Evolutionary conservation across 768 basidiomycete genomes (phyloP), one percentile per base, ranked within the genome.

Genomic region (Mycena leptocephala): DNA sequence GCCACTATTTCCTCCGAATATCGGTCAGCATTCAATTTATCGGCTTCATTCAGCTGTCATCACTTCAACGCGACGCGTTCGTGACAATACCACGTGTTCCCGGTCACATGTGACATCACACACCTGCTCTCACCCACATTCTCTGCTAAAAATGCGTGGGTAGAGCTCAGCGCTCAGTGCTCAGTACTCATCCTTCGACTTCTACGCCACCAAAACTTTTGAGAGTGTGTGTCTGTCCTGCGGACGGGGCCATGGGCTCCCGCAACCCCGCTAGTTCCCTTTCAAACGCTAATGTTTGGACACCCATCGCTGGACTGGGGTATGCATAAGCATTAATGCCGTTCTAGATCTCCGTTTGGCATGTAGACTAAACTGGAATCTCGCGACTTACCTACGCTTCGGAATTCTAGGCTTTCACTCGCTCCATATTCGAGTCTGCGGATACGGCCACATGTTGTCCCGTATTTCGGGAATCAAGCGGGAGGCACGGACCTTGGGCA

Each of bases 391-490:
- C 48, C 55, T 30, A 58, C 32, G 32, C 30, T 18, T 35, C 35
- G 56, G 18, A 16, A 59, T 30, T 55, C 33, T 59, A 22, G 20
- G 20, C 33, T 37, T 59, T 33, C 37, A 37, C 41, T 39, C 16
- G 32, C 59, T 70, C 70, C 58, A 51, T 46, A 56, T 9, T 59
- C 33, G 24, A 58, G 61, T 41, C 73, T 75, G 66, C 65, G 66
- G 73, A 56, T 39, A 37, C 39, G 68, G 46, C 46, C 70, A 72
- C 69, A 72, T 78, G 65, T 63, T 62, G 32, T 48, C 70, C 72
- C 72, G 64, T 13, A 43, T n/a, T n/a, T 62, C 77, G 55, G 51
- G 61, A 30, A 55, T 66, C 68, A 51, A 33, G 30, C 48, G 9
- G 24, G 30, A 35, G 32, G 33, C 2, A 22, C 10, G 18, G 32